Evolutionary conservation across 225 moss, liverwort and hornwort species (phyloP).

Genomic region (Marchantia paleacea): DNA sequence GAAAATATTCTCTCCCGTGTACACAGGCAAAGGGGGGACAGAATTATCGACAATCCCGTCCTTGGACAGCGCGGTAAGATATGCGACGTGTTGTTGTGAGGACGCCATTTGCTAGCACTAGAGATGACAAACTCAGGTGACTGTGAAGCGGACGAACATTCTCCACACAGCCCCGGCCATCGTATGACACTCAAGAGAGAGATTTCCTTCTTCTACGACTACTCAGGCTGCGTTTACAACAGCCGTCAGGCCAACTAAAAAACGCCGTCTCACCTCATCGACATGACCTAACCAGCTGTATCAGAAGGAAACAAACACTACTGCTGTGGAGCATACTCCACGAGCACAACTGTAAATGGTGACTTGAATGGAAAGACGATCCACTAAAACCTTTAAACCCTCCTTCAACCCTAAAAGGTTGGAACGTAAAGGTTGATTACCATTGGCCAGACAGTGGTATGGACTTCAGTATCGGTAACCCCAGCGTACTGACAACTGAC

Average conservation of each 20-base stretch:
- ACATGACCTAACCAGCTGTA: not conserved
- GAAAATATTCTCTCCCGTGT: constrained; percentile 53
- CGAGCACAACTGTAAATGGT: too few species aligned
- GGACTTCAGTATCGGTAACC: too few species aligned
- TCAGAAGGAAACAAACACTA: not conserved
- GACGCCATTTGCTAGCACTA: not conserved
- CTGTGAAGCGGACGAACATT: not conserved
- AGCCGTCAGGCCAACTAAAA: too few species aligned
- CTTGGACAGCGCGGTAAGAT: not conserved
- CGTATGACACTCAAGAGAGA: too few species aligned
- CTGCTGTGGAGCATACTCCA: not conserved
- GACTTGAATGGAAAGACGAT: not conserved
- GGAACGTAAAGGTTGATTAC: too few species aligned
- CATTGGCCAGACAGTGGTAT: too few species aligned
- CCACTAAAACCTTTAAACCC: not conserved
- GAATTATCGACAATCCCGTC: constrained; percentile 7
- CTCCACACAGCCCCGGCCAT: not conserved
- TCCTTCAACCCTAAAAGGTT: not conserved
- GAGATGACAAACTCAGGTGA: not conserved
- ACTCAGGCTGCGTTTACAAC: too few species aligned
- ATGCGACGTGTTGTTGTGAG: not conserved
- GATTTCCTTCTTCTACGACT: too few species aligned
- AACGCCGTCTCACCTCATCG: not conserved
- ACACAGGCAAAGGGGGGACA: constrained; percentile 20
- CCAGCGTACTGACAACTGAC: too few species aligned